Base-by-base conservation (phyloP, 2,329 filamentous ascomycete genomes). In the Aspergillus sp. region DNA sequence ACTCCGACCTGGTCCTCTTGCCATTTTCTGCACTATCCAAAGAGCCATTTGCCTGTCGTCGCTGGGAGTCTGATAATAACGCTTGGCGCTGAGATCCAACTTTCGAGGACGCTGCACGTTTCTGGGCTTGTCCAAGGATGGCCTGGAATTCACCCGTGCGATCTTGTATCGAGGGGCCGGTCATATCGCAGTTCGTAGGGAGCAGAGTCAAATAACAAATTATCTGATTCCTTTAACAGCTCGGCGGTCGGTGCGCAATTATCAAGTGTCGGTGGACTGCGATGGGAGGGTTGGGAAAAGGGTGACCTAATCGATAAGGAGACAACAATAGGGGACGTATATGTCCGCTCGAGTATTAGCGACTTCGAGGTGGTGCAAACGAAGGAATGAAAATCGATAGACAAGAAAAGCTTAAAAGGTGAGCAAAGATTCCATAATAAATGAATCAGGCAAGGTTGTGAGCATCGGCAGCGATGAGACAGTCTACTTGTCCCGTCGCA, bases 81-180 rank as follows among this genome's bases (percentile, higher is more conserved):
- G 90, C 91, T 72, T 92, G 88, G 66, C 90, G 86, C 75, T 96
- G 90, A 33, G 89, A 83, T 68, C 90, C 86, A 51, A 89, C 82
- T 78, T 96, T 96, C 59, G 85, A 86, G 11, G 88, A 83, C 33
- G 87, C 86, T 69, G 95, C 87, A 63, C 88, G 85, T 71, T 88
- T 89, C 77, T 96, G 91, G 51, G 91, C 90, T 73, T 96, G 91
- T 46, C 85, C 82, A 61, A 98, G 86, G 70, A 98, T 96, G 63
- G 92, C 90, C 74, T 88, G 89, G 83, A 99, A 99, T 82, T 99
- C 95, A 71, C 87, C 84, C 57, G 95, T 99, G 71, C 95, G 91
- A 80, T 99, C 95, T 81, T 99, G 95, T 75, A 98, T 96, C 51
- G 92, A 93, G 54, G 80, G 75, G 46, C 80, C 78, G 59, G 81